Conservation (phyloP, 208 protist species). For the Crithidia brevicula region DNA sequence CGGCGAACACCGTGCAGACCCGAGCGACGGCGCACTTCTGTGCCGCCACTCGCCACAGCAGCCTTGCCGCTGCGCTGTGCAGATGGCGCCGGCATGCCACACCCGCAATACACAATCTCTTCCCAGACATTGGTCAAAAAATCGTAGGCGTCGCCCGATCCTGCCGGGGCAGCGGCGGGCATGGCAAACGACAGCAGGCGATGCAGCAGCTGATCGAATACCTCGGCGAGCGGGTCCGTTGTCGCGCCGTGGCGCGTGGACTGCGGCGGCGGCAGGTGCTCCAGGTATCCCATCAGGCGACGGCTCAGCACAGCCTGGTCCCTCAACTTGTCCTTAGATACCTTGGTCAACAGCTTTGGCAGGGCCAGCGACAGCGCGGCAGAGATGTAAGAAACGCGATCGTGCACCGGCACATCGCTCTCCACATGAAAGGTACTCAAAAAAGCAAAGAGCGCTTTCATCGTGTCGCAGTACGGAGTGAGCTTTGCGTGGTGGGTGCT, state of each 20-base stretch:
- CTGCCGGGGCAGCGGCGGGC: constrained; percentile 4
- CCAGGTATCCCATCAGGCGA: constrained; percentile 79
- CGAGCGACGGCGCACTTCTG: constrained; percentile 20
- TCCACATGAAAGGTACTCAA: constrained; percentile 80
- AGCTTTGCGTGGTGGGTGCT: constrained; percentile 62
- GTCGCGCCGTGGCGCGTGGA: background rate
- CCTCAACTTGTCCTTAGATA: constrained; percentile 74
- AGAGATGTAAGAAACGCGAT: constrained; percentile 71
- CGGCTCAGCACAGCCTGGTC: constrained; percentile 84
- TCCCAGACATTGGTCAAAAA: constrained; percentile 37
- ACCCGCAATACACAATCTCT: constrained; percentile 28
- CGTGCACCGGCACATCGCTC: constrained; percentile 58
- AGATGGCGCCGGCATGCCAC: constrained; percentile 23
- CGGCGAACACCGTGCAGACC: constrained; percentile 42
- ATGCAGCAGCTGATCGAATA: constrained; percentile 74
- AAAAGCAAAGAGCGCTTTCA: constrained; percentile 83
- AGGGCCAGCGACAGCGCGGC: constrained; percentile 72
- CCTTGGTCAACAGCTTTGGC: constrained; percentile 75
- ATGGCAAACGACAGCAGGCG: constrained; percentile 69
- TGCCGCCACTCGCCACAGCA: constrained; percentile 2
- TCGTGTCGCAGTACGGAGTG: constrained; percentile 76
- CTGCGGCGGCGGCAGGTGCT: constrained; percentile 42
- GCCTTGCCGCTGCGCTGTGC: background rate
- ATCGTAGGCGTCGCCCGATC: constrained; percentile 9
- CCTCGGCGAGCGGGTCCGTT: constrained; percentile 47